Percentiles rank a stretch among this genome's conserved stretches.
These are phyloP conservation scores for Xylaria hypoxylon DNA, from an alignment of 2,329 filamentous ascomycete genomes.

Conservation along the genomic window DNA sequence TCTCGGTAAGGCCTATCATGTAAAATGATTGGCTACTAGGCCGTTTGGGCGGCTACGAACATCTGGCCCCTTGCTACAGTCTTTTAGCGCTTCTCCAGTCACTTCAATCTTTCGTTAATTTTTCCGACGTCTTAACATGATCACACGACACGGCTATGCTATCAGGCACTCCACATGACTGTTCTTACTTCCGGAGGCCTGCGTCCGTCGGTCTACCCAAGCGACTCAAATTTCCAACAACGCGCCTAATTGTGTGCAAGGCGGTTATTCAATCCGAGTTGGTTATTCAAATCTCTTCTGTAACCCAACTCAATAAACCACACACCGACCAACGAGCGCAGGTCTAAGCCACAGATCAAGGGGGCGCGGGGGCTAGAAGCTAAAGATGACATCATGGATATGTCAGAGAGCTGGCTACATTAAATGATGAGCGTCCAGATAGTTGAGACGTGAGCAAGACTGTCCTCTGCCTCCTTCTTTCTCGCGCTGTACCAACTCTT, in stretches of 20 bases:
- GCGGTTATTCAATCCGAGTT: conserved; percentile 15
- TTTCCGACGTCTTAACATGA: neutral
- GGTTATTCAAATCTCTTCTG: conserved; percentile 1
- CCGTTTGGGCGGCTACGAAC: conserved; percentile 37
- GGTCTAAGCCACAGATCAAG: neutral
- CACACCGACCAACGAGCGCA: neutral
- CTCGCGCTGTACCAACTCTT: no score
- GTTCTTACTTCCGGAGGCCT: conserved; percentile 16
- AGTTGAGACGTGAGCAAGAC: no score
- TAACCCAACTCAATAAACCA: neutral
- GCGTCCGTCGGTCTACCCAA: neutral
- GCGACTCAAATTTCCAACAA: neutral
- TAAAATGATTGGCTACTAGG: conserved; percentile 44
- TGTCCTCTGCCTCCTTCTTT: no score
- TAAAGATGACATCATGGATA: neutral
- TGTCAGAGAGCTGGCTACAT: neutral
- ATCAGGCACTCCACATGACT: neutral
- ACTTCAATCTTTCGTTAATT: neutral
- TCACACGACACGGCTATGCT: conserved; percentile 4
- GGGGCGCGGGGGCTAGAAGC: no score
- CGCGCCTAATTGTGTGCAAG: conserved; percentile 1
- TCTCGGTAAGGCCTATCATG: conserved; percentile 13
- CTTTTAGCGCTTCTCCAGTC: conserved; percentile 30
- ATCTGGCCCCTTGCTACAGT: conserved; percentile 8
- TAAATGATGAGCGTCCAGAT: neutral